phyloP scores from a whole-genome alignment of 2,329 filamentous ascomycete species.

The Fusarium penzigii region DNA sequence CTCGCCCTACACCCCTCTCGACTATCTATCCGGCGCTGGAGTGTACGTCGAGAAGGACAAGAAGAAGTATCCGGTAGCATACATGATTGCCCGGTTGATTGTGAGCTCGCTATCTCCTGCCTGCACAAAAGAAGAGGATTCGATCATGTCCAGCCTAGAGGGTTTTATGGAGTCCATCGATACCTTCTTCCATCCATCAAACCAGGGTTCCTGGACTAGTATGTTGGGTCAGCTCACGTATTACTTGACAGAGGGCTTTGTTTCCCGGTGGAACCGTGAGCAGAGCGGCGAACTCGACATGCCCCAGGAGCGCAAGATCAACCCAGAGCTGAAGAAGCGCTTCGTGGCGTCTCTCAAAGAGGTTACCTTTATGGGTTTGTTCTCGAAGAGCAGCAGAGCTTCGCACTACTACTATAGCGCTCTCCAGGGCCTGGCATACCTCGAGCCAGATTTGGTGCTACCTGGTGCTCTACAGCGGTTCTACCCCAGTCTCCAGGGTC shows the following conservation, averaged over 20 bases:
- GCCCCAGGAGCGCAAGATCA: slow-evolving; percentile 77
- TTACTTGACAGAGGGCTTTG: slow-evolving; percentile 92
- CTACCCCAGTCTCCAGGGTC: slow-evolving; percentile 92
- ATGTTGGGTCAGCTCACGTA: slow-evolving; percentile 88
- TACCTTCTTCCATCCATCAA: slow-evolving; percentile 98
- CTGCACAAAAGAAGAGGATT: slow-evolving; percentile 75
- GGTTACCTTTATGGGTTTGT: slow-evolving; percentile 97
- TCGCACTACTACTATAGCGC: slow-evolving; percentile 91
- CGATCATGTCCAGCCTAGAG: slow-evolving; percentile 81
- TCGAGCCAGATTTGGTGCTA: slow-evolving; percentile 89
- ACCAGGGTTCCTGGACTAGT: slow-evolving; percentile 88
- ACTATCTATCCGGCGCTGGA: slow-evolving; percentile 80
- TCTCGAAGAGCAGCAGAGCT: slow-evolving; percentile 89
- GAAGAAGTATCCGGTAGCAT: slow-evolving; percentile 87
- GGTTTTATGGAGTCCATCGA: slow-evolving; percentile 93
- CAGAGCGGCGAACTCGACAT: slow-evolving; percentile 89
- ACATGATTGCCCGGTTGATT: slow-evolving; percentile 91
- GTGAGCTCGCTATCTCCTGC: slow-evolving; percentile 88
- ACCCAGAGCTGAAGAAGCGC: slow-evolving; percentile 76
- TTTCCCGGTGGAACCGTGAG: slow-evolving; percentile 96
- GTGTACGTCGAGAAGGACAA: slow-evolving; percentile 88
- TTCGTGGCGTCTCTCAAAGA: slow-evolving; percentile 90
- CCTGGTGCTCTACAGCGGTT: slow-evolving; percentile 94
- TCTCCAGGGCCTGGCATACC: slow-evolving; percentile 82
- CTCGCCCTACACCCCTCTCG: slow-evolving; percentile 85